Conservation (phyloP, 257 asterid genomes). For the Linaria vulgaris region DNA sequence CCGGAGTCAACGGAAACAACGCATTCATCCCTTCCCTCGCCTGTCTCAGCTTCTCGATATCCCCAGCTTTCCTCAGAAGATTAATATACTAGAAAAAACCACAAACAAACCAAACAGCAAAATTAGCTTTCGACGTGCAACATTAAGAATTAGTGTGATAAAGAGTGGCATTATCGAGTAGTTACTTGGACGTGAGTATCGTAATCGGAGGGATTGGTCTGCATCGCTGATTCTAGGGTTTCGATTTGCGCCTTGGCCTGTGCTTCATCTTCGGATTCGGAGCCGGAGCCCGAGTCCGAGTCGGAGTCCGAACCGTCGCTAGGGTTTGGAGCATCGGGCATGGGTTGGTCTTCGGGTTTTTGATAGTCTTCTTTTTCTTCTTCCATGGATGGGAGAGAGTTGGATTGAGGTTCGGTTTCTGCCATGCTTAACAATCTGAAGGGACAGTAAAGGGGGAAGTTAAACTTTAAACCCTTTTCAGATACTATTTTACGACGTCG, state of each 20-base stretch:
- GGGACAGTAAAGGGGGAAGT: background rate
- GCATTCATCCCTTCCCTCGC: constrained; percentile 91
- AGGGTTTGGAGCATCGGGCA: constrained; percentile 54
- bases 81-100: constrained; percentile 55
- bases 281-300: constrained; percentile 46
- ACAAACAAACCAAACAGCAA: background rate
- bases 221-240: constrained; percentile 58
- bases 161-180: constrained; percentile 1
- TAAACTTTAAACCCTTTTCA: too few relatives aligned
- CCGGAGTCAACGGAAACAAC: constrained; percentile 74
- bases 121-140: constrained; percentile 3
- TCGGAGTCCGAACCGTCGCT: constrained; percentile 32
- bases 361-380: constrained; percentile 27
- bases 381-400: too few relatives aligned
- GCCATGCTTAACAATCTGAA: constrained; percentile 43
- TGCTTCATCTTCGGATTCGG: constrained; percentile 66
- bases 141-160: background rate
- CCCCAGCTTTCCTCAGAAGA: constrained; percentile 82
- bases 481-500: too few relatives aligned
- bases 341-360: constrained; percentile 38
- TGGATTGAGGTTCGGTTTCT: constrained; percentile 48
- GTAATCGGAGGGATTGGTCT: constrained; percentile 62
- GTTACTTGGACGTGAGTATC: constrained; percentile 74
- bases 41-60: constrained; percentile 71
- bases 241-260: constrained; percentile 61